Evolutionary conservation across 352 stramenopile genomes (phyloP), one percentile per base, ranked within the genome.

Genomic region (Nothophytophthora sp.): DNA sequence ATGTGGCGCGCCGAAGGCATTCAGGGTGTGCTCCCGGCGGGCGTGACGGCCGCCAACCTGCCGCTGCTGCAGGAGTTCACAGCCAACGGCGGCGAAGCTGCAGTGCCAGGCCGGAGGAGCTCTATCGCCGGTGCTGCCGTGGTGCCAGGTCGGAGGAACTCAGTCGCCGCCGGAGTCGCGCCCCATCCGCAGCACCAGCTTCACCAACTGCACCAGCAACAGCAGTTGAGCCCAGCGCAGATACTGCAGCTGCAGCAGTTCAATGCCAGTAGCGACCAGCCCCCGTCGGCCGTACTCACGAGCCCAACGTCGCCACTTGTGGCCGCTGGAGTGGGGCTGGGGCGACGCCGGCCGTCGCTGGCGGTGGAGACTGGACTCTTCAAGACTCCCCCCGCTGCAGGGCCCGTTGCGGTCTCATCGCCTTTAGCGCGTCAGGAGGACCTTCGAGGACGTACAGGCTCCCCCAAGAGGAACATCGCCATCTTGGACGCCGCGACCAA

Each of bases 1-100:
- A 65, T 88, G 55, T 90, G 76, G 76, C 66, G 79, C 9, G 67
- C 70, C 0, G 74, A 87, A 25, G 80, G 76, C 1, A 45, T 88
- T 7, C 49, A 79, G 25, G 74, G 61, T 0, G 24, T 90, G 10
- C 34, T 90, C 2, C 80, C 76, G 4, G 46, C 40, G 0, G 70
- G 60, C 0, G 23, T 75, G 7, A 43, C 39, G 9, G 23, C 67
- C 5, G 70, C 83, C 24, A 60, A 66, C 27, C 6, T 76, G 1
- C 72, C 75, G 0, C 55, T 76, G 3, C 40, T 90, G 19, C 71
- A 85, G 16, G 64, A 86, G 33, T 85, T 82, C 32, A 29, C 62
- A 19, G 33, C 47, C 1, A 18, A 16, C 1, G 27, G 15, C 10
- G 34, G 19, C 16, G 8, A 7, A 13, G 43, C 15, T 1, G 16